Base-by-base conservation (phyloP, 2,329 filamentous ascomycete species). In the Eutypella sp. region DNA sequence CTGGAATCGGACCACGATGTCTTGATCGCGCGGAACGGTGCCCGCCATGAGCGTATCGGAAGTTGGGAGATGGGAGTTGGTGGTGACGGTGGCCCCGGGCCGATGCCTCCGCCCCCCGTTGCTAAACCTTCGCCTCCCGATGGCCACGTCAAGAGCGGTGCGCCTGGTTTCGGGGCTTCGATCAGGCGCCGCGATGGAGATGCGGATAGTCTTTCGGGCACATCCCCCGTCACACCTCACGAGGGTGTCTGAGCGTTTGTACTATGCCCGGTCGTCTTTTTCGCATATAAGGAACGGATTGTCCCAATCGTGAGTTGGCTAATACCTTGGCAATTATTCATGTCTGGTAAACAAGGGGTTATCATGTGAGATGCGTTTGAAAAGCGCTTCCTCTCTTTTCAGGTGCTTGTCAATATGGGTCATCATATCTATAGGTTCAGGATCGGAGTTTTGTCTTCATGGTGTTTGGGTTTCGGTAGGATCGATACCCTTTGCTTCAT, bases 41-140 rank as follows among this genome's bases (percentile, higher is more conserved):
- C 53, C 4, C 62, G 63, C 3, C 71, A 75, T 27, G 73, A 72
- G 51, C 67, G 74, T 6, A 57, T 71, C 13, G 74, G 73, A 1
- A 76, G 74, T 55, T 77, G 74, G 74, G 74, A 78, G 52, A 58
- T 78, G 39, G 22, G 59, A 44, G 33, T 57, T 47, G 15, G 59
- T 52, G 16, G 55, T 11, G 18, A 57, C 19, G 22, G 18, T 31
- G 20, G 60, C 58, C 2, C 54, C 55, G 18, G 55, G 61, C 20
- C 41, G 38, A 20, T n/a, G 39, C 46, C 31, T 37, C 52, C 36
- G 19, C 36, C 36, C 4, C 36, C 36, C 13, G 18, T 18, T 4
- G 36, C 36, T 49, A 4, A 20, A 20, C 24, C 27, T 5, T 23
- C 16, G 53, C 36, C 45, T 50, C 16, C 49, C 47, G 13, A 49